These are phyloP conservation scores for Neonectria magnoliae DNA, from an alignment of 2,329 filamentous ascomycete species.

Conservation along the genomic window DNA sequence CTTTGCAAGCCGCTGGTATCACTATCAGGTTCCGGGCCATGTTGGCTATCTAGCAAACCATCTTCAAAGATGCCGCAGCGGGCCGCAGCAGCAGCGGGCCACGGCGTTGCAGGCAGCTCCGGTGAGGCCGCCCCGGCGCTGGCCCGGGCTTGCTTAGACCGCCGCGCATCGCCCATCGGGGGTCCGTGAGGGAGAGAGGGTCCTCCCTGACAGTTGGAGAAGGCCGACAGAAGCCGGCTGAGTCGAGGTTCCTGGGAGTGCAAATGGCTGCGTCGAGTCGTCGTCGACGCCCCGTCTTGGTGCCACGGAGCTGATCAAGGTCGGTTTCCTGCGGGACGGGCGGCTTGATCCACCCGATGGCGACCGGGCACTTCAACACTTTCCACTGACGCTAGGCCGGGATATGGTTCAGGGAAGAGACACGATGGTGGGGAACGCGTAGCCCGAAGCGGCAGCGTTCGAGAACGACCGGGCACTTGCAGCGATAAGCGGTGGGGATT, in stretches of 20 bases:
- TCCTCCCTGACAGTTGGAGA: constrained; percentile 11
- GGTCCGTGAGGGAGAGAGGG: neutral
- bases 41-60: neutral
- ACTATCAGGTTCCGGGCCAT: neutral
- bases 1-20: neutral
- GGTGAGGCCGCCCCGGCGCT: constrained; percentile 6
- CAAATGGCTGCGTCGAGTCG: neutral
- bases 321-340: constrained; percentile 29
- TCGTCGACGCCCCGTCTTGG: constrained; percentile 2
- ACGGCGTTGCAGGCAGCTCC: constrained; percentile 11
- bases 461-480: constrained; percentile 7
- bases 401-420: constrained; percentile 2
- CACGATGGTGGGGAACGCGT: constrained; percentile 3
- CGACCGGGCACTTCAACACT: constrained; percentile 8
- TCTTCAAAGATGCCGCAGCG: constrained; percentile 11
- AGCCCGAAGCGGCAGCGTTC: constrained; percentile 24
- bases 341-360: constrained; percentile 11
- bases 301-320: neutral
- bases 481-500: constrained; percentile 13
- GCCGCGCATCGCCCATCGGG: constrained; percentile 14
- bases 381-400: constrained; percentile 1
- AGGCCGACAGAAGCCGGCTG: constrained; percentile 25
- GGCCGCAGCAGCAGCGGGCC: neutral
- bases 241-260: neutral
- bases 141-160: constrained; percentile 8